Evolutionary conservation across 148 eudicot species (phyloP).

Genomic region (Nyssa sinensis): DNA sequence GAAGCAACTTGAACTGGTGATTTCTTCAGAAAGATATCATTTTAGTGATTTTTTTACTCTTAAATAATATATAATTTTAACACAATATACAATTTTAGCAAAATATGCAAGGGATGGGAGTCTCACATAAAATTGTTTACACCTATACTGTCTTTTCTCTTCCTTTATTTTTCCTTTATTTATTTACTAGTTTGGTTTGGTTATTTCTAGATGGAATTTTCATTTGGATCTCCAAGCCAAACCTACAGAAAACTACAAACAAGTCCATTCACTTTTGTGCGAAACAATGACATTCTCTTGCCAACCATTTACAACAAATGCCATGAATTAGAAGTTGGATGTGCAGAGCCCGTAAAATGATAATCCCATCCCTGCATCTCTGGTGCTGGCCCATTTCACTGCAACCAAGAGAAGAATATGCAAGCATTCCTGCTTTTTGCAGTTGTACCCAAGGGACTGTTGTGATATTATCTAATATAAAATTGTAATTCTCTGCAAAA

Average conservation of each 20-base stretch:
- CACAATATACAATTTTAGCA: background rate
- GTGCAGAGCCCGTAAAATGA: background rate
- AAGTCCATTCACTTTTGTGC: background rate
- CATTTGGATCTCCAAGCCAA: background rate
- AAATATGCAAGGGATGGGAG: background rate
- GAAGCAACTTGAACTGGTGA: too few relatives aligned
- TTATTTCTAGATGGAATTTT: too few relatives aligned
- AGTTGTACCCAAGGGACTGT: background rate
- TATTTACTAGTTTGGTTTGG: too few relatives aligned
- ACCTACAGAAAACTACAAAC: background rate
- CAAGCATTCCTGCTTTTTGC: background rate
- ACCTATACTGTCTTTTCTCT: background rate
- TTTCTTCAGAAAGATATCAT: too few relatives aligned
- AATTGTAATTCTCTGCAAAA: background rate
- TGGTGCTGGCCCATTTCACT: background rate
- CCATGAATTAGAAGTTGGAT: background rate
- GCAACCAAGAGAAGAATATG: background rate
- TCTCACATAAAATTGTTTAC: background rate
- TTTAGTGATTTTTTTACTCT: too few relatives aligned
- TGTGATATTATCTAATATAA: background rate
- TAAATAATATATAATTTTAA: too few relatives aligned
- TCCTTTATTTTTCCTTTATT: too few relatives aligned
- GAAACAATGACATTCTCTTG: background rate
- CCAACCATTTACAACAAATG: background rate
- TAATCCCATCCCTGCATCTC: background rate